These are phyloP conservation scores for Karstenula rhodostoma DNA, from an alignment of 2,329 filamentous ascomycete species.

Conservation along the genomic window DNA sequence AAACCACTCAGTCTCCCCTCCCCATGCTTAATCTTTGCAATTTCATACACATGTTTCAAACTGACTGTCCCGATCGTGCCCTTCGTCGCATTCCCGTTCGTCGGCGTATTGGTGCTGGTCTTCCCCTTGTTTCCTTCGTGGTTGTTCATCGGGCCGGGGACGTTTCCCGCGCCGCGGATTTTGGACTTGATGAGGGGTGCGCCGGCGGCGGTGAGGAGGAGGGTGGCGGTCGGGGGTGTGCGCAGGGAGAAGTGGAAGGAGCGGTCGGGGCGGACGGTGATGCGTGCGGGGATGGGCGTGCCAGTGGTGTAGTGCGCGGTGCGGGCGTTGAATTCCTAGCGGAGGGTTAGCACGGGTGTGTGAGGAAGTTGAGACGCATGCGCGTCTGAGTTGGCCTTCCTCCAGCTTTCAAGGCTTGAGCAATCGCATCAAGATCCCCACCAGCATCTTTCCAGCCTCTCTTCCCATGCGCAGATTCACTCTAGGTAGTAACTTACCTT, in stretches of 20 bases:
- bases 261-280: constrained; percentile 91
- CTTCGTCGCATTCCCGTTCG: constrained; percentile 67
- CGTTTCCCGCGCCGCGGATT: constrained; percentile 72
- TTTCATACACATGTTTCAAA: constrained; percentile 96
- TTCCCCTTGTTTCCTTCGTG: constrained; percentile 50
- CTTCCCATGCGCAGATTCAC: too few relatives aligned
- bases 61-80: constrained; percentile 86
- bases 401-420: not conserved
- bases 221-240: constrained; percentile 91
- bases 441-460: too few relatives aligned
- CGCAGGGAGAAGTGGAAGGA: constrained; percentile 92
- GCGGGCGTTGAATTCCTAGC: constrained; percentile 93
- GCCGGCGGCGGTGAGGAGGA: constrained; percentile 84
- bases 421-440: not conserved
- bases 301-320: constrained; percentile 84
- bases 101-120: constrained; percentile 41
- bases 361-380: not conserved
- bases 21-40: constrained; percentile 88
- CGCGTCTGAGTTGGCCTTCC: too few relatives aligned
- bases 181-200: constrained; percentile 78
- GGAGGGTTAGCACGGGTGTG: constrained; percentile 1
- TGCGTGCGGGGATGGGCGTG: constrained; percentile 87
- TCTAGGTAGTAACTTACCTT: constrained; percentile 68
- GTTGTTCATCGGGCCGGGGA: constrained; percentile 55
- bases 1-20: constrained; percentile 66